Conservation (phyloP, 1,284 basidiomycete genomes). For the Apiotrichum laibachii region DNA sequence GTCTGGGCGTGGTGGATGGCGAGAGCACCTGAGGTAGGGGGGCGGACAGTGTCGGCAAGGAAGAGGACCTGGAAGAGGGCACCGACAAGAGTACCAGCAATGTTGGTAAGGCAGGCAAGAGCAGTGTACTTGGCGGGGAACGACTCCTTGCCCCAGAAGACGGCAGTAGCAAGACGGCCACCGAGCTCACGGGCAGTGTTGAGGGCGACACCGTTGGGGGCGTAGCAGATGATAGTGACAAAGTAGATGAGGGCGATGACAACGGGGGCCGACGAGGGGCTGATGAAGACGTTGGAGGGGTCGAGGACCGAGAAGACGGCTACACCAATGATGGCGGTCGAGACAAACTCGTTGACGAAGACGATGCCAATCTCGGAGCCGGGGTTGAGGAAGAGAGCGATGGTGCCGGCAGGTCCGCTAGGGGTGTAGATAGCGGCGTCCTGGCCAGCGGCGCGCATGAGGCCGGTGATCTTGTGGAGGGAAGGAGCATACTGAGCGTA, state of each 20-base stretch:
- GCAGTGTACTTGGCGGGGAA: constrained; percentile 17
- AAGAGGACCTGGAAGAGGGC: constrained; percentile 16
- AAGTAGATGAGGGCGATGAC: constrained; percentile 16
- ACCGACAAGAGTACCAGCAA: constrained; percentile 11
- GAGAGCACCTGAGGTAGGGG: constrained; percentile 1
- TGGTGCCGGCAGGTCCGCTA: constrained; percentile 2
- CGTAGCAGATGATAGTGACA: constrained; percentile 7
- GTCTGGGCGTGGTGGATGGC: constrained; percentile 3
- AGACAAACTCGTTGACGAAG: constrained; percentile 19
- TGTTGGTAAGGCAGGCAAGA: constrained; percentile 13
- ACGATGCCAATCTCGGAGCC: constrained; percentile 8
- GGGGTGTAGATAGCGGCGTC: constrained; percentile 4
- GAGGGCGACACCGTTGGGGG: constrained; percentile 14
- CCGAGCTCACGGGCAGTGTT: constrained; percentile 24
- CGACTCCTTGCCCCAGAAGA: constrained; percentile 8
- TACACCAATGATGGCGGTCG: constrained; percentile 2
- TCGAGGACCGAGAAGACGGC: constrained; percentile 18
- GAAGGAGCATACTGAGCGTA: constrained; percentile 7
- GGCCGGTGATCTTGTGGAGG: constrained; percentile 1
- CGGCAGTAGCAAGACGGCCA: constrained; percentile 13
- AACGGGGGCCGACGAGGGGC: constrained; percentile 5
- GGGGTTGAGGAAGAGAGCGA: constrained; percentile 9
- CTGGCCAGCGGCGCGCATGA: constrained; percentile 9
- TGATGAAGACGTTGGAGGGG: constrained; percentile 20
- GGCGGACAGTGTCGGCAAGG: constrained; percentile 17